Evolutionary conservation across 2,329 filamentous ascomycete species (phyloP), one percentile per base, ranked within the genome.

Genomic region (Fusarium kyushuense): DNA sequence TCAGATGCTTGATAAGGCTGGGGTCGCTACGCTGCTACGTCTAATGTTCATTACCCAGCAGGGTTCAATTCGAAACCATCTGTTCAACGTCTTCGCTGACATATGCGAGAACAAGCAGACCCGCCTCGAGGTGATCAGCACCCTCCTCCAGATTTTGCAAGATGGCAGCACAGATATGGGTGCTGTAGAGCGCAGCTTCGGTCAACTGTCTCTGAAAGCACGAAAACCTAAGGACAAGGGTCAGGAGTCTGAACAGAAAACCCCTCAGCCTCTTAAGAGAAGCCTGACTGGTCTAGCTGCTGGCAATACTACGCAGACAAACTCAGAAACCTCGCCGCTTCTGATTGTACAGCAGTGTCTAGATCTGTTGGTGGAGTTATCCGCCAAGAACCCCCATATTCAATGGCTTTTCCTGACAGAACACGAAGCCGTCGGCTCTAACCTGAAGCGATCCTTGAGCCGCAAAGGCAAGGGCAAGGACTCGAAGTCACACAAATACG

Each of bases 31-130:
- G n/a, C 83, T 99, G 33, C 85, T 99, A 42, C 92, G 96, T n/a
- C 86, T 99, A 12, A 97, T 99, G 95, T 99, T 99, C 78, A 94
- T 98, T 73, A 92, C 93, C 47, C 93, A 97, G 70, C 92, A 95
- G 68, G 93, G 92, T 23, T 96, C 92, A 65, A 91, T 96, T 48
- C 92, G 94, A 70, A 89, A 86, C 65, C 92, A 93, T 62, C 85
- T 99, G 54, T 95, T 96, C 76, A 90, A 91, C 56, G 92, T 99
- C 54, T 89, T 99, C 52, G 89, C 93, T 65, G 93, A 97, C 70
- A 90, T 98, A 27, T 98, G 94, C 76, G 92, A 97, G 79, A 99
- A 99, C 77, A 90, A 93, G n/a, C 94, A 97, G 76, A 99, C 96
- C 75, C 89, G 96, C 35, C 89, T 94, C 5, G 96, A 99, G 78